phyloP scores from a whole-genome alignment of 768 basidiomycete species.

The Phylloporus sp. region DNA sequence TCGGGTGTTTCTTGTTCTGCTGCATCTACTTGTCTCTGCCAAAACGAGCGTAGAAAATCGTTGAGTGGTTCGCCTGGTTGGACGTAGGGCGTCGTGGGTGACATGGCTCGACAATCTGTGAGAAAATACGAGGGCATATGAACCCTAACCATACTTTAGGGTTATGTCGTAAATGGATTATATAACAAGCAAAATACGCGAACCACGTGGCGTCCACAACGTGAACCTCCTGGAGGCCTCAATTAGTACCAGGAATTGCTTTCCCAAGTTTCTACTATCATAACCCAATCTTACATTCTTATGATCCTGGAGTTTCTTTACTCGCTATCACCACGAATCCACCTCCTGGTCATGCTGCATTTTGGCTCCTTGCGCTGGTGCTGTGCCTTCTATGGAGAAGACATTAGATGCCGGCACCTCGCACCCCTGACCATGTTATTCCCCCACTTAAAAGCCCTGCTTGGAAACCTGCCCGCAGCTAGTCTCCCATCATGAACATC shows the following conservation, averaged over 20 bases:
- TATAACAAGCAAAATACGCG: background rate
- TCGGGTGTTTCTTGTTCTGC: conserved; percentile 89
- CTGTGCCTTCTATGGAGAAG: background rate
- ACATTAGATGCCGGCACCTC: background rate
- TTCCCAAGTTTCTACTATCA: too few relatives aligned
- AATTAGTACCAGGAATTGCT: background rate
- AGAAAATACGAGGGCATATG: background rate
- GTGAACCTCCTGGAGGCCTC: background rate
- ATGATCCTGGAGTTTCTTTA: background rate
- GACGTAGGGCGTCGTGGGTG: conserved; percentile 57
- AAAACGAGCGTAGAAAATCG: conserved; percentile 82
- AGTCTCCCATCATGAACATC: conserved; percentile 14
- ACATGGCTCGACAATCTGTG: conserved; percentile 25
- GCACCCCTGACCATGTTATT: background rate
- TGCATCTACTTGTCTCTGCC: conserved; percentile 83
- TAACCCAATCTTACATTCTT: background rate
- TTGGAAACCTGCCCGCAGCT: background rate
- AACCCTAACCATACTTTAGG: conserved; percentile 29
- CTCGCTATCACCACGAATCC: background rate
- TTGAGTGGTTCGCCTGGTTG: conserved; percentile 84
- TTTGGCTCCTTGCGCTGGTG: background rate
- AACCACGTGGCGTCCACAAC: background rate
- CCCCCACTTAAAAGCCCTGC: background rate
- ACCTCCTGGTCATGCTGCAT: background rate
- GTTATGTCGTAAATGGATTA: conserved; percentile 4